Base-by-base conservation (phyloP, 202 grass and related monocot species). In the Eragrostis tef region DNA sequence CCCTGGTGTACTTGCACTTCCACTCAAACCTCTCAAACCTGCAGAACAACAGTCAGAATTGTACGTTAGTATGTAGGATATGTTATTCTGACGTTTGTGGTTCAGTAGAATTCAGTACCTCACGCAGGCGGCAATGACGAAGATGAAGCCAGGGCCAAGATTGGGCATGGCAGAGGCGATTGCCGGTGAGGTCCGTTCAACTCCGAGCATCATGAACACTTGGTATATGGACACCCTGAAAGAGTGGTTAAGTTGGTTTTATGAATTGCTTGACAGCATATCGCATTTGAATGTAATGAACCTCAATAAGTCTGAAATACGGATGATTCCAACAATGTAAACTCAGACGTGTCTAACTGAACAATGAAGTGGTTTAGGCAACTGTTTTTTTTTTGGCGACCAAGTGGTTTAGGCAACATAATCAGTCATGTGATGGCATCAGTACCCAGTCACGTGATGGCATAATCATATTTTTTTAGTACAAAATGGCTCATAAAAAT, bases 121-220 rank as follows among this genome's bases (percentile, higher is more conserved):
- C 9, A 79, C 62, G 53, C 46, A 82, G 5, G 84, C 81, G 10
- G 87, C 72, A 8, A 89, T 82, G 62, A 87, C 27, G 49, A 87
- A 89, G 48, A 93, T 93, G 54, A 93, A 61, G 12, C 73, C 90
- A 19, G 90, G 90, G 26, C 81, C 68, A 27, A 89, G 81, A 24
- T 92, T 92, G 1, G 84, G 87, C 87, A 92, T 92, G 52, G 90
- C 84, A 25, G 90, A 87, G 15, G 90, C 84, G 21, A 87, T 85
- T 11, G 81, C 81, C 0, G 87, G 87, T 0, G 87, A 89, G 26
- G 90, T 87, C 27, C 74, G 82, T 46, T 82, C 78, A 0, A 87
- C 74, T 1, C 90, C 90, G 6, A 87, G 57, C 81, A 89, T 56
- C 83, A 86, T 73, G 4, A 92, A 63, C 1, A 74, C 80, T 78